Conservation (phyloP, 306 rosid species). For the Psophocarpus tetragonolobus region DNA sequence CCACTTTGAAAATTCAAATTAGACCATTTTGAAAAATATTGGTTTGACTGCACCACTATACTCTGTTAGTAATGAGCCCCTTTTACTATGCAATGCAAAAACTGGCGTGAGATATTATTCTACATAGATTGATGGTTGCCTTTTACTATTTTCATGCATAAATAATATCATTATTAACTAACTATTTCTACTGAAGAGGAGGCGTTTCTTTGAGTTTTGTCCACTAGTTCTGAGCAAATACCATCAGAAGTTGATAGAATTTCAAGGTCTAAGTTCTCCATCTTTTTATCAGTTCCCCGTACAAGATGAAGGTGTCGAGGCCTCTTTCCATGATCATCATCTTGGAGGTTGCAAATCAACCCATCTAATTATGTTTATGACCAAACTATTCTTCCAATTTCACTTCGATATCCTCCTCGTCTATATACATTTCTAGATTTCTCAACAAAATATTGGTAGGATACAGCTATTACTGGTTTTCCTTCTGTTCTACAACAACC, state of each 20-base stretch:
- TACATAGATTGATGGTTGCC: too few species aligned
- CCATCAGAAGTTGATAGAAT: neutral
- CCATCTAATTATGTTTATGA: neutral
- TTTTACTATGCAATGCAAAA: neutral
- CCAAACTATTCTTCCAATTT: neutral
- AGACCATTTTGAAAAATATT: too few species aligned
- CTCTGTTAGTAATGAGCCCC: too few species aligned
- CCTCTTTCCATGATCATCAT: too few species aligned
- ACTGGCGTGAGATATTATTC: neutral
- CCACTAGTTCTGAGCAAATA: neutral
- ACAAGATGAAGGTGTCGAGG: neutral
- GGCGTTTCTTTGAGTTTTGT: neutral
- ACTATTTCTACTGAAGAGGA: neutral
- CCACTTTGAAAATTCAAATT: too few species aligned
- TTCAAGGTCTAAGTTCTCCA: neutral
- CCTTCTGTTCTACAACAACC: too few species aligned
- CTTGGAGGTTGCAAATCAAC: neutral
- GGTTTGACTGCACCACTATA: too few species aligned
- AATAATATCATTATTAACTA: neutral
- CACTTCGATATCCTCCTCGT: neutral
- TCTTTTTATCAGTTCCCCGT: neutral
- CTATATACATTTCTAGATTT: too few species aligned
- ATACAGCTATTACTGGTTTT: too few species aligned
- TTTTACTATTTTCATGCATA: neutral
- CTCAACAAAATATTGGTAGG: too few species aligned